Evolutionary conservation across 306 rosid genomes (phyloP), one percentile per base, ranked within the genome.

Genomic region (Begonia peltatifolia): DNA sequence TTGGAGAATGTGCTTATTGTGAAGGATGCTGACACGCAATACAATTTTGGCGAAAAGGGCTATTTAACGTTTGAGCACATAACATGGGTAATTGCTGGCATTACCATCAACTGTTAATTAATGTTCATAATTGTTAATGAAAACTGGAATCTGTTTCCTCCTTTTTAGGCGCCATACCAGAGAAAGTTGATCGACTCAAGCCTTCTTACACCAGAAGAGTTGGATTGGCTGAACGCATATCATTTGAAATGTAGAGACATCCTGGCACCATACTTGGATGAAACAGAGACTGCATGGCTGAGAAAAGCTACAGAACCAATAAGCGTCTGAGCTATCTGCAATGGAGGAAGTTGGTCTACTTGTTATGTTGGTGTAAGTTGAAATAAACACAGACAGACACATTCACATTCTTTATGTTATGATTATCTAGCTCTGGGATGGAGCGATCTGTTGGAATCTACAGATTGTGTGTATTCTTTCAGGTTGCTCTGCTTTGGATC

Each of bases 1-100:
- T 75, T 92, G 84, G 99, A 92, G 88, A 92, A 92, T 49, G 99
- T 92, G 72, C 99, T 92, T 54, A 43, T 86, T 50, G 68, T 92
- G 69, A 75, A 86, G 25, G 79, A 83, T 61, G 99, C 96, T 47
- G 74, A 70, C 64, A 83, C 96, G 52, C 62, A 79, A 62, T 92
- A 76, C 64, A 86, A 92, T 63, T 92, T 92, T 47, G 99, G 94
- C 23, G 88, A 77, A 67, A 92, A 81, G 63, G 96, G 94, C 59
- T 92, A 81, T 74, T 70, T 92, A 61, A 59, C 84, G 56, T 79
- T 92, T 61, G 99, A 92, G 80, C 96, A 92, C 70, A 92, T 92
- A 67, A 83, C 99, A 56, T 86, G 96, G 96, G 99, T 92, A 69
- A 1, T 30, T 30, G 38, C 38, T 30, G 8, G 6, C 4, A 20